Evolutionary conservation across 108 stramenopile genomes (phyloP), one percentile per base, ranked within the genome.

Genomic region (Cyclotella atomus): DNA sequence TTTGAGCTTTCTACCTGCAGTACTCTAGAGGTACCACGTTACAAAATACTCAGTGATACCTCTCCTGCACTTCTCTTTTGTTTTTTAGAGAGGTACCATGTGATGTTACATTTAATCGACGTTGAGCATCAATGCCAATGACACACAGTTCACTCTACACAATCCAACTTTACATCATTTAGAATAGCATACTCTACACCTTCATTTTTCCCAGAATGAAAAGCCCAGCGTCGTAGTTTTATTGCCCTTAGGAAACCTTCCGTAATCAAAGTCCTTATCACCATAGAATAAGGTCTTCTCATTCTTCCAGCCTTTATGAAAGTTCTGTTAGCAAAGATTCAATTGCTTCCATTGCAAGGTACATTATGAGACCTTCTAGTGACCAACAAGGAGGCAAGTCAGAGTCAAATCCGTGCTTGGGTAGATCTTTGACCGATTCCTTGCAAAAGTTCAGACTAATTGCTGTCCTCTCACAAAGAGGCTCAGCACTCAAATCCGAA

Each of bases 351-450:
- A 4, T 49, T n/a, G 9, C n/a, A 19, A 49, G 47, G n/a, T 49
- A 49, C 47, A 49, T 49, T 4, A 49, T 49, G 4, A 49, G 47
- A 17, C 47, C 47, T 49, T 49, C 47, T n/a, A 49, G n/a, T 12
- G n/a, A 17, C 47, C 47, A 49, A n/a, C 47, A 49, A 49, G 47
- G 9, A 4, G 4, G 9, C n/a, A 49, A 4, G n/a, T 4, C n/a
- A n/a, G 47, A 49, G 4, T 49, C 47, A 49, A 49, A 49, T 49
- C 47, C 47, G n/a, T 49, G 47, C 4, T 49, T 49, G 16, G 47
- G 47, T 12, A 49, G 47, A 49, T 49, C 47, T 19, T 49, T 49
- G 4, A 49, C 47, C n/a, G 47, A 49, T 49, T 49, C 47, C n/a
- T 49, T 10, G n/a, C 47, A 17, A 19, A 49, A 49, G 47, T 49